Evolutionary conservation across 495 filamentous ascomycete species (phyloP), one percentile per base, ranked within the genome.

Genomic region (Penicillium flavigenum): DNA sequence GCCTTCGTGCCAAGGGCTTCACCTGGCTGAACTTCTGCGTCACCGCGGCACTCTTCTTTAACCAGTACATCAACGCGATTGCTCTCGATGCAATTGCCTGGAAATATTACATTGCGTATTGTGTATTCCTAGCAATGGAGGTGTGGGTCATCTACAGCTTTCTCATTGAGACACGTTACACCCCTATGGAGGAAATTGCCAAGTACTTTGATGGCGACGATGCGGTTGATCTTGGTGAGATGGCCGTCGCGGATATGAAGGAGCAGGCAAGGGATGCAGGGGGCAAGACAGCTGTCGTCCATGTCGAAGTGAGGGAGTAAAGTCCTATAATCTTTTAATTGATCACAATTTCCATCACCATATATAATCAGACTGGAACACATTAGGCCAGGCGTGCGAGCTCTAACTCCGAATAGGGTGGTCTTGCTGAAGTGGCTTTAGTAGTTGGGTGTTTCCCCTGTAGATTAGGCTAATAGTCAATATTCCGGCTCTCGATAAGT

Each of bases 1-100:
- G 81, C 42, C 75, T 89, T 53, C 81, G 86, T 22, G 85, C 86
- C 42, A 90, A 88, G 76, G 86, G 86, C 43, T 82, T 88, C 73
- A 84, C 87, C 71, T 72, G 83, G 51, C 79, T 83, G 75, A 81
- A 83, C 63, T 76, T 88, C 47, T 82, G 78, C 19, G 78, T 86
- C 38, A 80, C 86, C 63, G 58, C 57, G 9, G 63, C 62, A 17
- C 53, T 87, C 17, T 82, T 82, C 26, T 76, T 86, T 51, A 79
- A 79, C 60, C 74, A 77, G 68, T 81, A 73, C 27, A 79, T 83
- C 63, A 86, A 87, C 73, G 81, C 83, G 0, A 73, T 87, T 24
- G 84, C 79, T 16, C 78, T 88, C 51, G 64, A 82, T 24, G 67
- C 69, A 38, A 78, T 86, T 46, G 63, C 72, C 55, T 86, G 83